phyloP scores from a whole-genome alignment of 2,329 filamentous ascomycete genomes.

The Fusarium papillatum region DNA sequence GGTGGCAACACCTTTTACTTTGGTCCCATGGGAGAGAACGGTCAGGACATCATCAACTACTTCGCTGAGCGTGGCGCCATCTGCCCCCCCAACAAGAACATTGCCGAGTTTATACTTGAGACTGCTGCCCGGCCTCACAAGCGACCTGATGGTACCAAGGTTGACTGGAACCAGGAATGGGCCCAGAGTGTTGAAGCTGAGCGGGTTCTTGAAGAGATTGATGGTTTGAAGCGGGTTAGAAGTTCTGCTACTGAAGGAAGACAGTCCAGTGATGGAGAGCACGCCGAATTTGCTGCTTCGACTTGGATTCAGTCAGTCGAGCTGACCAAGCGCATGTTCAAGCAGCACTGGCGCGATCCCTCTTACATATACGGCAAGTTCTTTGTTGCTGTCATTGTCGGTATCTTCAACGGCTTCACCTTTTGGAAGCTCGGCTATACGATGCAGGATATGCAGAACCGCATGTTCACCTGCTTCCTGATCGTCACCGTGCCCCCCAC shows the following conservation, averaged over 20 bases:
- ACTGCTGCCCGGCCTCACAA: constrained; percentile 54
- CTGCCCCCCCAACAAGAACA: constrained; percentile 70
- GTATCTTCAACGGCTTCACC: constrained; percentile 85
- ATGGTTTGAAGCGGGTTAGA: constrained; percentile 35
- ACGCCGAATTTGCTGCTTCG: constrained; percentile 76
- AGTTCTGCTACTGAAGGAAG: constrained; percentile 33
- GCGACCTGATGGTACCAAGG: constrained; percentile 51
- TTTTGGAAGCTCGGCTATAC: constrained; percentile 78
- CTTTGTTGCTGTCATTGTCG: constrained; percentile 78
- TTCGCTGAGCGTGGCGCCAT: constrained; percentile 72
- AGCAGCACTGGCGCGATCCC: constrained; percentile 82
- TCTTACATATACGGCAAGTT: constrained; percentile 84
- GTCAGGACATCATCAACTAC: constrained; percentile 60
- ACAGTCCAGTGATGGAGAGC: not conserved
- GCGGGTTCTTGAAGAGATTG: constrained; percentile 73
- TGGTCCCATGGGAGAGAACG: constrained; percentile 64
- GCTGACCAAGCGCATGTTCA: constrained; percentile 79
- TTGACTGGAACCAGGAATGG: constrained; percentile 86
- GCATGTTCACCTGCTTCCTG: constrained; percentile 81
- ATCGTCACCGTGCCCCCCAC: constrained; percentile 75
- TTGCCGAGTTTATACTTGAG: constrained; percentile 64
- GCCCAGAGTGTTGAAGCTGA: constrained; percentile 72
- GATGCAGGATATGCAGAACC: constrained; percentile 79
- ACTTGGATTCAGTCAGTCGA: constrained; percentile 72
- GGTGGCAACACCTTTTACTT: constrained; percentile 68